Conservation (phyloP, 345 rosid genomes). For the Syzygium jambos region DNA sequence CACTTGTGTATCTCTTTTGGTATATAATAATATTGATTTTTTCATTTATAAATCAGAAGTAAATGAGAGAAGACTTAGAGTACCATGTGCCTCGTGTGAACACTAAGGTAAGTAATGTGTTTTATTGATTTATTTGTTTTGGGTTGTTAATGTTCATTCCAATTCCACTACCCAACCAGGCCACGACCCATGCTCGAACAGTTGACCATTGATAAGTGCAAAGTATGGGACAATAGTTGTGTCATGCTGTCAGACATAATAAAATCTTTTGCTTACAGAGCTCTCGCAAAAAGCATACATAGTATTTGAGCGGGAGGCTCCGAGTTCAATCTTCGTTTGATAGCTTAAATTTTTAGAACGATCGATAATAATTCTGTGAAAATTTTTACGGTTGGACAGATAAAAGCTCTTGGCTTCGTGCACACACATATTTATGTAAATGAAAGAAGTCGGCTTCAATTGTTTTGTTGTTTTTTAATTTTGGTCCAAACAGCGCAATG, state of each 20-base stretch:
- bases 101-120: background rate
- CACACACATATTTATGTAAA: background rate
- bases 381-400: background rate
- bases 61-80: background rate
- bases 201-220: background rate
- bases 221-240: background rate
- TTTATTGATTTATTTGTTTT: too few relatives aligned
- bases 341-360: too few relatives aligned
- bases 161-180: background rate
- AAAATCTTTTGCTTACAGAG: background rate
- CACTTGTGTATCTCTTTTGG: background rate
- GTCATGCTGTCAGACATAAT: background rate
- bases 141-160: background rate
- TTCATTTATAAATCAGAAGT: background rate
- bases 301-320: too few relatives aligned
- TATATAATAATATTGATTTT: background rate
- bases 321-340: too few relatives aligned
- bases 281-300: too few relatives aligned
- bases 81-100: background rate
- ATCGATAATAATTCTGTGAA: background rate
- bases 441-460: background rate
- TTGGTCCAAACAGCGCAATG: background rate
- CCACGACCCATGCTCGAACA: background rate
- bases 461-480: background rate
- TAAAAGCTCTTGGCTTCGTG: background rate